Percentiles rank a stretch among this genome's conserved stretches.
These are phyloP conservation scores for Hypoxylon perforatum DNA, from an alignment of 495 filamentous ascomycete genomes.

Conservation along the genomic window DNA sequence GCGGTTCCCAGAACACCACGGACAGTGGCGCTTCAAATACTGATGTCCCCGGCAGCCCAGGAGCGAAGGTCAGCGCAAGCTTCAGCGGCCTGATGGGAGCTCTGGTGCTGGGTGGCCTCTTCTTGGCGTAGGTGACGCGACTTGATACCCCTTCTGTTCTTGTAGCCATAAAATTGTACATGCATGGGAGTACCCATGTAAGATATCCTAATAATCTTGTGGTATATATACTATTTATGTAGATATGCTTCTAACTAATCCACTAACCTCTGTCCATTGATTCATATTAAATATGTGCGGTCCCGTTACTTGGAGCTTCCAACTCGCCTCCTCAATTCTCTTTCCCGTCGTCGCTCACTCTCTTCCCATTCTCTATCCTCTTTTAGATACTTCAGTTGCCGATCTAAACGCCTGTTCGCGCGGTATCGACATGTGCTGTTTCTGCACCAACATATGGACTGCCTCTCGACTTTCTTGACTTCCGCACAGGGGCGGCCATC, in stretches of 20 bases:
- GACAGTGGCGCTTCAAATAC: neutral
- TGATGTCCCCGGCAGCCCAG: neutral
- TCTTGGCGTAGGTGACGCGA: conserved; percentile 3
- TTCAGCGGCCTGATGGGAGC: conserved; percentile 3
- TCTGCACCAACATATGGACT: conserved; percentile 25
- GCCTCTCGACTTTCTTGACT: neutral
- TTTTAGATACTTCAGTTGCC: conserved; percentile 22
- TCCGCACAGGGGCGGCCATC: neutral
- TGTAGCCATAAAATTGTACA: neutral
- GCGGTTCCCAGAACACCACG: neutral
- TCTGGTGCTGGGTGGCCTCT: conserved; percentile 8
- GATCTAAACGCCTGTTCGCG: conserved; percentile 20
- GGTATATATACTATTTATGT: too few relatives aligned
- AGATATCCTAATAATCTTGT: too few relatives aligned
- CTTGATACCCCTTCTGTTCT: neutral
- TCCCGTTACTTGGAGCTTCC: too few relatives aligned
- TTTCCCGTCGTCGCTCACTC: neutral
- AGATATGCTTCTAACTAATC: too few relatives aligned
- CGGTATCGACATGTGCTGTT: conserved; percentile 23
- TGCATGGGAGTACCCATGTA: neutral
- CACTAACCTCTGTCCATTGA: too few relatives aligned
- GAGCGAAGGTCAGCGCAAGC: conserved; percentile 10
- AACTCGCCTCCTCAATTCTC: neutral
- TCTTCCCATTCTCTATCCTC: conserved; percentile 21
- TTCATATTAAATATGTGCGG: too few relatives aligned